phyloP scores from a whole-genome alignment of 116 monocot genomes.

The Thalassia testudinum region DNA sequence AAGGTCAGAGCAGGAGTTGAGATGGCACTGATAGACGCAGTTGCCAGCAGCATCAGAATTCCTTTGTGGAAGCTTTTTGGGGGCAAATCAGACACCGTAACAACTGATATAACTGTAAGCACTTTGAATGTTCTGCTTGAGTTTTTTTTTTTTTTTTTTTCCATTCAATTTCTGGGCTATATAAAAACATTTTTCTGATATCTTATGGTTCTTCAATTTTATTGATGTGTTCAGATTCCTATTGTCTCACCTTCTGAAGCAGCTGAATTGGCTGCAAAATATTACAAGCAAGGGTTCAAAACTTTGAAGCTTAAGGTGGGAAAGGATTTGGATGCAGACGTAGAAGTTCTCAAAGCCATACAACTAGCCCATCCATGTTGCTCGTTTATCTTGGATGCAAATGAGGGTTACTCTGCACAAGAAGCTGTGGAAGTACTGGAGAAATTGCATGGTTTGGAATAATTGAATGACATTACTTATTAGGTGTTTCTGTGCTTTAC shows the following conservation, averaged over 20 bases:
- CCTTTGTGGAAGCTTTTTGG: conserved; percentile 97
- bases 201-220: neutral
- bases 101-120: conserved; percentile 58
- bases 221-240: conserved; percentile 44
- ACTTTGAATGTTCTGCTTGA: neutral
- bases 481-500: neutral
- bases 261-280: conserved; percentile 69
- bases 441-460: conserved; percentile 52
- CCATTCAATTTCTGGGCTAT: neutral
- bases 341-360: conserved; percentile 77
- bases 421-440: conserved; percentile 86
- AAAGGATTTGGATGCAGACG: conserved; percentile 53
- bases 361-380: conserved; percentile 57
- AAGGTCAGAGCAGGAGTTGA: conserved; percentile 89
- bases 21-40: conserved; percentile 96
- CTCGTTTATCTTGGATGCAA: conserved; percentile 87
- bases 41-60: conserved; percentile 62
- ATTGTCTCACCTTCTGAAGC: conserved; percentile 79
- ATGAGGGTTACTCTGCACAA: conserved; percentile 69
- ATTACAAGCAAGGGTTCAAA: conserved; percentile 47
- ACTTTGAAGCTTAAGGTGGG: conserved; percentile 84
- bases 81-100: conserved; percentile 44
- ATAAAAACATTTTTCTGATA: neutral
- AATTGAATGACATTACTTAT: no score
- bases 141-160: neutral